Evolutionary conservation across 768 basidiomycete genomes (phyloP), one percentile per base, ranked within the genome.

Genomic region (Baorangia bicolor): DNA sequence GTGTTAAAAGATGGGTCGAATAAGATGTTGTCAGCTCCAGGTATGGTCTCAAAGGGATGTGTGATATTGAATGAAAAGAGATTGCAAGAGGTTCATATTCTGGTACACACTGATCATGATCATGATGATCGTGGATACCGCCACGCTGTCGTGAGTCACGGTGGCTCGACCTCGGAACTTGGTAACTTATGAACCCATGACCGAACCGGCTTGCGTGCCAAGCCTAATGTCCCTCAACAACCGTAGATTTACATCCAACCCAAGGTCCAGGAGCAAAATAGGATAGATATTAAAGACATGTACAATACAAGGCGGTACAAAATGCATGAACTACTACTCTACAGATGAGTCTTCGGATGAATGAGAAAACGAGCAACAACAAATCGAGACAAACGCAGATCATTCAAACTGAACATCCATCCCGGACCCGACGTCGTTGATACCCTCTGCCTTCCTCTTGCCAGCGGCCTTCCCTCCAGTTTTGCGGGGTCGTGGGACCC

Each of bases 321-420:
- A 67, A 49, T 64, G 64, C 47, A 47, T 61, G 48, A 60, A 64
- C 51, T 71, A 64, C 51, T 71, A 71, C 59, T 67, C 67, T 73
- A 73, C 70, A 71, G 35, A 50, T 55, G 63, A 49, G 45, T 57
- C 55, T 65, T 49, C 18, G 39, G 35, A 46, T 35, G 47, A 57
- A 58, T 20, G 40, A 57, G 31, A 52, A 55, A 57, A 45, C 11
- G 45, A 61, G 57, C 54, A 61, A 58, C 54, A 49, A 38, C 37
- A 46, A 46, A 65, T 48, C 39, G 47, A 45, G 44, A 57, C 52
- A 55, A 42, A 51, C 44, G 35, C 30, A 49, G 55, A 50, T 70
- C 62, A 64, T 50, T 66, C 72, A 67, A 44, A 47, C 50, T 66
- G 62, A 49, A 50, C 51, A 51, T 73, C 70, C 38, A 64, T 59